Percentiles rank a stretch among this genome's conserved stretches.
Evolutionary conservation across 1,284 basidiomycete species (phyloP).

Genomic region (Boletellus dicymbophilus): DNA sequence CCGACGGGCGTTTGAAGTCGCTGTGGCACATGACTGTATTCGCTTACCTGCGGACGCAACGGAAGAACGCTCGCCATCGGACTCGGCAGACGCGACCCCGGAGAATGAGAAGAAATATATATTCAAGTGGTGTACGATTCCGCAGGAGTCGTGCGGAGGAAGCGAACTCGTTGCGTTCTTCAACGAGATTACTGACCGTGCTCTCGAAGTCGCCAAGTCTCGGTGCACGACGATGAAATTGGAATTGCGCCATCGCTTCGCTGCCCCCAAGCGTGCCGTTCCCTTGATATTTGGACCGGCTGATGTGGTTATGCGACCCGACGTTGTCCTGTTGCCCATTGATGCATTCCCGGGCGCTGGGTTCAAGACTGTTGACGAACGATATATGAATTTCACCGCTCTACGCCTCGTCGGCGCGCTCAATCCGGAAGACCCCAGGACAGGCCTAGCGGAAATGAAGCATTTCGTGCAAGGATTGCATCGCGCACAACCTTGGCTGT

Average conservation of each 20-base stretch:
- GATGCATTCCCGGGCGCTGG: constrained; percentile 9
- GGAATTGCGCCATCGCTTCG: constrained; percentile 13
- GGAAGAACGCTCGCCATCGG: neutral
- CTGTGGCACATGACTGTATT: neutral
- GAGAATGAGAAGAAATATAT: neutral
- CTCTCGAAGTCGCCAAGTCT: constrained; percentile 3
- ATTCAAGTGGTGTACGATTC: constrained; percentile 13
- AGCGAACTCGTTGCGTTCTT: constrained; percentile 12
- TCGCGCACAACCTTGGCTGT: neutral
- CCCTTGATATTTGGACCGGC: constrained; percentile 10
- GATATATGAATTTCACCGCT: constrained; percentile 17
- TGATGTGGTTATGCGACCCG: constrained; percentile 12
- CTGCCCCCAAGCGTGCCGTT: constrained; percentile 3
- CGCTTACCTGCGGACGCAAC: neutral
- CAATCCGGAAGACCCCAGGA: constrained; percentile 1
- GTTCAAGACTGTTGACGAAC: constrained; percentile 6
- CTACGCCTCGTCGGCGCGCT: constrained; percentile 12
- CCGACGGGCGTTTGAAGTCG: neutral
- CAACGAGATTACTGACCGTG: constrained; percentile 8
- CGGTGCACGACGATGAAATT: neutral
- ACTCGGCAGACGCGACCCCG: neutral
- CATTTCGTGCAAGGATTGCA: neutral
- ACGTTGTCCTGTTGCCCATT: constrained; percentile 15
- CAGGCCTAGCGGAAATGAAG: constrained; percentile 2
- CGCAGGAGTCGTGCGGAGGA: constrained; percentile 7